Base-by-base conservation (phyloP, 2,329 filamentous ascomycete genomes). In the Colletotrichum sp. region DNA sequence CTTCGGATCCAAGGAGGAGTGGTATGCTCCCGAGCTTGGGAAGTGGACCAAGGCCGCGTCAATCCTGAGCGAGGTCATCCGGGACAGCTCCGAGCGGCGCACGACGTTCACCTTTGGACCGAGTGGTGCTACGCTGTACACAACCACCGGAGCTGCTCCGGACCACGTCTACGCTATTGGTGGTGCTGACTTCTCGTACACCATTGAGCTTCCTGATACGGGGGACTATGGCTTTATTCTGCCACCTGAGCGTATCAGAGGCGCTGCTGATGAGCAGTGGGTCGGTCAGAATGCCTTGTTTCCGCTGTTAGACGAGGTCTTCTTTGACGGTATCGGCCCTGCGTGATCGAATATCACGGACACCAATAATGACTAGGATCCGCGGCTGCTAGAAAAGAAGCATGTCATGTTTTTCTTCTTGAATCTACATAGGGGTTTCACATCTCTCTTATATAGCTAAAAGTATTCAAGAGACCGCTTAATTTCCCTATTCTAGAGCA, bases 1-100 rank as follows among this genome's bases (percentile, higher is more conserved):
- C 0, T 88, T 86, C 65, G 88, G 88, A 3, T 88, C 87, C 81
- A 86, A 85, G n/a, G 86, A 86, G 79, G 82, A 81, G 4, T 82
- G 82, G 3, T 82, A 82, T 8, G 80, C 86, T 3, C 84, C 86
- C 63, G 82, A 86, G 74, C 80, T 84, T 9, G 82, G 85, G 4
- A 84, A 85, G 52, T 86, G 87, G 80, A 80, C 82, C 34, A 82
- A 82, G 64, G 81, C 88, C 0, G 83, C 86, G 3, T 79, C 80
- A 3, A 25, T 81, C 0, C 75, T 81, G 0, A 81, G 80, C 28
- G 75, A 80, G 13, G 79, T 81, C 48, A 86, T 87, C 73, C 80
- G 82, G 6, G 79, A 81, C 34, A 84, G 80, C 68, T 80, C 87
- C 68, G 86, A 71, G 16, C 28, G 72, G 15, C 61, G 86, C 34